phyloP scores from a whole-genome alignment of 2,329 filamentous ascomycete genomes.

The Tolypocladium guangdongense region DNA sequence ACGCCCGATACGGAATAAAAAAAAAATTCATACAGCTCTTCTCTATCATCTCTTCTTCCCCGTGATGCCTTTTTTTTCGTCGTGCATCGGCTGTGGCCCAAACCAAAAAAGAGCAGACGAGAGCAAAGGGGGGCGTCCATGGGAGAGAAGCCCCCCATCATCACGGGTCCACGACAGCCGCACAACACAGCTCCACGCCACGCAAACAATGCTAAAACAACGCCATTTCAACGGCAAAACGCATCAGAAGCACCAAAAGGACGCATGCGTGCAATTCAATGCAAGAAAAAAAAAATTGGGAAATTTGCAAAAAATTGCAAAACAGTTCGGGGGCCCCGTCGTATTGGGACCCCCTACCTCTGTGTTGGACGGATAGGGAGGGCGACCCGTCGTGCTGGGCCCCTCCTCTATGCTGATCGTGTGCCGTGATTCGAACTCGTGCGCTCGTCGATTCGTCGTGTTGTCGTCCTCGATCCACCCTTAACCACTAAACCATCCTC shows the following conservation, averaged over 20 bases:
- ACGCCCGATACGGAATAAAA: not conserved
- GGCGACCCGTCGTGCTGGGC: not conserved
- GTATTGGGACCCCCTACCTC: not conserved
- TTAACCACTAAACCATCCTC: not conserved
- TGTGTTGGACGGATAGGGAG: not conserved
- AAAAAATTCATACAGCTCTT: not conserved
- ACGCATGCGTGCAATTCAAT: not conserved
- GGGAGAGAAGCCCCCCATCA: not conserved
- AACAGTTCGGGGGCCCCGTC: not conserved
- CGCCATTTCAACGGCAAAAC: not conserved
- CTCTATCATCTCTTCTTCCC: not conserved
- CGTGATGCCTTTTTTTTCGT: not conserved
- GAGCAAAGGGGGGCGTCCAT: not conserved
- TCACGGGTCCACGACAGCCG: not conserved
- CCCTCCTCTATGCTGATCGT: not conserved
- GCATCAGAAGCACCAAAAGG: not conserved
- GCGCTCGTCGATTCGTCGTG: not conserved
- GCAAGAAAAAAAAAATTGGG: not conserved
- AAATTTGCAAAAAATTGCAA: not conserved
- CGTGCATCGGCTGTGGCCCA: not conserved
- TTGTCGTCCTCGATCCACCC: not conserved
- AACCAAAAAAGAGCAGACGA: not conserved
- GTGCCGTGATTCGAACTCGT: not conserved
- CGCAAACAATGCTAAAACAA: not conserved
- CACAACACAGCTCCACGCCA: not conserved